Base-by-base conservation (phyloP, 805 yeast genomes). In the Phaffomyces thermotolerans region DNA sequence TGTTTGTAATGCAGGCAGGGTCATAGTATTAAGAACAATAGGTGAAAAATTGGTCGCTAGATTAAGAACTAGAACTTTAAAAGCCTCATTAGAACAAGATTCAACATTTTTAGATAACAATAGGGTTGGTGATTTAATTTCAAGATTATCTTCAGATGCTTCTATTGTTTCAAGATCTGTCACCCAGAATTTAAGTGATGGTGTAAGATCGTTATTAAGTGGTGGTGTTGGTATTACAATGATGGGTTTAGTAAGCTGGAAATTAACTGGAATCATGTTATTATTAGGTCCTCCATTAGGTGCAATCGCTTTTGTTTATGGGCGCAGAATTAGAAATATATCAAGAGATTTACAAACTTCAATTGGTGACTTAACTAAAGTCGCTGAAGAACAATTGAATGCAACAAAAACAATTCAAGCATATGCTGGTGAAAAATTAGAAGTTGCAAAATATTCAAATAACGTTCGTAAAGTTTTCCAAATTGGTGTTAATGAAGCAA, bases 1-100 rank as follows among this genome's bases (percentile, higher is more conserved):
- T 1, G 38, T 73, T 14, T 86, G 96, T 8, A 87, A 90, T 56
- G 82, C 80, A 54, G 89, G 90, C 8, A 74, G 98, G 52, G 76
- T 84, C n/a, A 73, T 84, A 34, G 64, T 86, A 13, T 67, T 91
- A 57, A 75, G 90, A 51, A 69, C 81, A 2, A 84, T 85, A 12
- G 96, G 97, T 42, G 98, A 91, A 62, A 73, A 85, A 49, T 68
- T 91, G 32, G 95, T 90, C 48, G 91, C 96, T 8, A 73, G 93
- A 46, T 65, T 91, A 49, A 73, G 98, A 54, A 73, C 91, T 9
- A 72, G 86, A 43, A 77, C 91, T 32, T 78, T 88, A 62, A 77
- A 78, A 56, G 85, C 83, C 39, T 77, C 91, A 14, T 70, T 91
- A 44, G 78, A 79, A 38, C 96, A 90, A 59, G 96, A 90, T 61